Conservation (phyloP, 2,329 filamentous ascomycete species). For the Curvularia verruculosa region DNA sequence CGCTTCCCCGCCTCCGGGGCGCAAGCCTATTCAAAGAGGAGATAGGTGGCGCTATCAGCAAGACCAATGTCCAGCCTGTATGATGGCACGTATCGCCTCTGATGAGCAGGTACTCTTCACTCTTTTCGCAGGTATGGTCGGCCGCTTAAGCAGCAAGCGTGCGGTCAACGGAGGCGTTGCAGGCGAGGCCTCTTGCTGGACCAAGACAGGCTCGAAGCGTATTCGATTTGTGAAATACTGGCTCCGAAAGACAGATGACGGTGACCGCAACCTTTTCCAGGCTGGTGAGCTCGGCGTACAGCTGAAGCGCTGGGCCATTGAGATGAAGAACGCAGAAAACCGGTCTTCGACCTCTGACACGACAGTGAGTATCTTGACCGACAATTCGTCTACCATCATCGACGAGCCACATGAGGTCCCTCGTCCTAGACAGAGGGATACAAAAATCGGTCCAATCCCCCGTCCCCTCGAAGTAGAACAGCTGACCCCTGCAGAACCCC, state of each 20-base stretch:
- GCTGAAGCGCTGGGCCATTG: constrained; percentile 21
- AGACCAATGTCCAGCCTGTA: constrained; percentile 38
- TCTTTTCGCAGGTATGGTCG: constrained; percentile 37
- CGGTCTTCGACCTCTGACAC: not conserved
- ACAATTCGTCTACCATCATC: not conserved
- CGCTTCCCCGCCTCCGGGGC: constrained; percentile 23
- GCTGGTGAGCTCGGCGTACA: constrained; percentile 33
- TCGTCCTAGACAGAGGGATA: not conserved
- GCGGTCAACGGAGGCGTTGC: constrained; percentile 1
- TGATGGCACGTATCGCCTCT: constrained; percentile 38
- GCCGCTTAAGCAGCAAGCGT: constrained; percentile 15
- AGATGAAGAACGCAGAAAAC: constrained; percentile 13
- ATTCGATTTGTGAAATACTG: constrained; percentile 35
- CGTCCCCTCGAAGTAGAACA: constrained; percentile 4
- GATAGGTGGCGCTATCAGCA: constrained; percentile 31
- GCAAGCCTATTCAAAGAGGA: constrained; percentile 21
- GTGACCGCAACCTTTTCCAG: constrained; percentile 14
- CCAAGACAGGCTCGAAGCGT: constrained; percentile 26
- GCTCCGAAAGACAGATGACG: constrained; percentile 20
- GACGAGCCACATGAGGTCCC: not conserved
- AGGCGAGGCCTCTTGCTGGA: constrained; percentile 11
- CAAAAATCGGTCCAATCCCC: constrained; percentile 17
- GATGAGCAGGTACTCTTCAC: constrained; percentile 32
- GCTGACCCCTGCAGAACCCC: not conserved
- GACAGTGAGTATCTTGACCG: not conserved